phyloP scores from a whole-genome alignment of 805 yeast species.

The Dipodascus geniculatus region DNA sequence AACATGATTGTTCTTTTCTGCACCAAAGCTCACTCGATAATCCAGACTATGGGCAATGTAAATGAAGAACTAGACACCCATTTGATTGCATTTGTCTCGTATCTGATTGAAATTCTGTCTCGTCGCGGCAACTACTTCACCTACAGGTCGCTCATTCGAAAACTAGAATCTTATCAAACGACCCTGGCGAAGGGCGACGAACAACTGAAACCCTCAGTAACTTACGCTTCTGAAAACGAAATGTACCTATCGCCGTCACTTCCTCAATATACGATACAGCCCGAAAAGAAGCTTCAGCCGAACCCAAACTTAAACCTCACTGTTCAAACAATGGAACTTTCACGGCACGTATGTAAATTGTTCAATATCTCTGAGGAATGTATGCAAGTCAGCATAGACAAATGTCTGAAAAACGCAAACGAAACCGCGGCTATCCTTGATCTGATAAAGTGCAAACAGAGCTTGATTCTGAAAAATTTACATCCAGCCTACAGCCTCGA shows the following conservation, averaged over 20 bases:
- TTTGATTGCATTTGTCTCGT: neutral
- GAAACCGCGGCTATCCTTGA: neutral
- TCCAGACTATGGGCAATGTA: neutral
- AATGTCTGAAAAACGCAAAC: neutral
- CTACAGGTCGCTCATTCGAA: neutral
- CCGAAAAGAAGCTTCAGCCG: neutral
- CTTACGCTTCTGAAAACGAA: neutral
- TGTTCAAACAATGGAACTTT: neutral
- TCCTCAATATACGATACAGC: neutral
- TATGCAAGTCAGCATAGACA: neutral
- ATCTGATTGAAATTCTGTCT: neutral
- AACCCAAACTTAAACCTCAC: neutral
- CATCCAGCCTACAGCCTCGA: neutral
- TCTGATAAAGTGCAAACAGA: neutral
- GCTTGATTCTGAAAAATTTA: neutral
- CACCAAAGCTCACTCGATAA: neutral
- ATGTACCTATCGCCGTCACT: neutral
- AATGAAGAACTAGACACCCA: neutral
- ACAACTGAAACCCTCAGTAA: neutral
- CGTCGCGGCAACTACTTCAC: neutral
- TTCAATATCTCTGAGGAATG: neutral
- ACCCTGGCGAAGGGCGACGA: neutral
- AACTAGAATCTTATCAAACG: neutral
- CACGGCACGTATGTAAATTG: neutral
- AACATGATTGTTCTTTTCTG: neutral